Base-by-base conservation (phyloP, 2,329 filamentous ascomycete genomes). In the Myrmaecium sp. region DNA sequence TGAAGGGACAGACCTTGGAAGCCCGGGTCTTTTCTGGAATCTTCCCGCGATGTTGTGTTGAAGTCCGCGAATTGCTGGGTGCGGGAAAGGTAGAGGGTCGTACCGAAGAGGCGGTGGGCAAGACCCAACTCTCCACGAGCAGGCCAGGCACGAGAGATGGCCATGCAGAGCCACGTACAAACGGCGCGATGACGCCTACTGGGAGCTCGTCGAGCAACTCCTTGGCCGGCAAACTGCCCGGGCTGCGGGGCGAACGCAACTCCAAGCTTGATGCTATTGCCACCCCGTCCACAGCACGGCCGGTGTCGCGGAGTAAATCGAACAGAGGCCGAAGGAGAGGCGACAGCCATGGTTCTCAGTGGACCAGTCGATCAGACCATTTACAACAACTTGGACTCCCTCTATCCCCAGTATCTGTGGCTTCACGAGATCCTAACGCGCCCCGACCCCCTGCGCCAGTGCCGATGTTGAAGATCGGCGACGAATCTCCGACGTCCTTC, bases 1-100 rank as follows among this genome's bases (percentile, higher is more conserved):
- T 78, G 42, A 86, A 83, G 50, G 86, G 89, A 25, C 82, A 94
- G 52, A 91, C 84, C 1, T 71, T 95, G 17, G 86, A 95, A 56
- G 83, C 86, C 32, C 74, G 89, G 37, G 89, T 98, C 31, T 98
- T 95, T 49, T 93, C 84, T n/a, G 89, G 89, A 41, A 92, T 98
- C 43, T 98, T 98, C 47, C 89, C 89, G 7, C 69, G 79, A 37
- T 89, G 76, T 49, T 98, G 86, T 42, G 86, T 98, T 31, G 83
- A 98, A 53, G 75, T 98, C 32, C 74, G 86, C 37, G 89, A 98
- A 56, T 73, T 93, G 29, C 66, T 98, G 18, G 83, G 80, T 33
- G 82, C 86, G 33, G 58, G 62, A 4, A 74, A 77, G 29, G 60
- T 25, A 5, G 16, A 18, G 6, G 23, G 21, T 14, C 17, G 23